Conservation (phyloP, 257 asterid species). For the Solanum okadae region DNA sequence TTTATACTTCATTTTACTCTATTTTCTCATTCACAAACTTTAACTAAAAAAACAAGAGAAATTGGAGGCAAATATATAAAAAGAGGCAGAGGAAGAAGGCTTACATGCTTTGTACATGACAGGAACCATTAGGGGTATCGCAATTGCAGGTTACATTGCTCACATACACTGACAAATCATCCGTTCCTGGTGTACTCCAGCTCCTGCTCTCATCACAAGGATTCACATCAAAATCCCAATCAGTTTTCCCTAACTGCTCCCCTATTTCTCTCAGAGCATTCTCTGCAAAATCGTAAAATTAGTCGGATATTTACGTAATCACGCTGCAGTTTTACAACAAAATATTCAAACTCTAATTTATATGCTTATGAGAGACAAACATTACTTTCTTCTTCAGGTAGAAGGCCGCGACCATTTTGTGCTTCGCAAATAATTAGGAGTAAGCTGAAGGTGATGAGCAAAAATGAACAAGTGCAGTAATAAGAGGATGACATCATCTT, state of each 20-base stretch:
- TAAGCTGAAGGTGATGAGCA: not conserved
- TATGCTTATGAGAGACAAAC: not conserved
- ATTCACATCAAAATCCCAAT: conserved; percentile 16
- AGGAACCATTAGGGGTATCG: not conserved
- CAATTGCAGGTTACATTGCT: conserved; percentile 18
- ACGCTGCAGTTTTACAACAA: not conserved
- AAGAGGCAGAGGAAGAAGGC: not conserved
- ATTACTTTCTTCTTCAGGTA: not conserved
- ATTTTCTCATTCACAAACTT: too few species aligned
- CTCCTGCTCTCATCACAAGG: not conserved
- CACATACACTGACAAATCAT: not conserved
- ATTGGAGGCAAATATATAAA: not conserved
- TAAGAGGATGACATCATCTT: not conserved
- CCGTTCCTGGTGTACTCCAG: not conserved
- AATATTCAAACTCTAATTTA: not conserved
- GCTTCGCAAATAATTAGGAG: not conserved
- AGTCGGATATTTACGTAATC: not conserved
- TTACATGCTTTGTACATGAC: conserved; percentile 26
- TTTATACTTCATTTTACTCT: too few species aligned
- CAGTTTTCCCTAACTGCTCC: conserved; percentile 2
- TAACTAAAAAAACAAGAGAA: too few species aligned
- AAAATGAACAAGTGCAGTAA: not conserved
- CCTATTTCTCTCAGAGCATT: conserved; percentile 7
- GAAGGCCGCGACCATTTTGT: not conserved
- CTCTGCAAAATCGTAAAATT: not conserved